A percentile compares a stretch with the other conserved stretches of the same genome.
phyloP scores from a whole-genome alignment of 2,329 filamentous ascomycete species.

The Bipolaris sorokiniana region DNA sequence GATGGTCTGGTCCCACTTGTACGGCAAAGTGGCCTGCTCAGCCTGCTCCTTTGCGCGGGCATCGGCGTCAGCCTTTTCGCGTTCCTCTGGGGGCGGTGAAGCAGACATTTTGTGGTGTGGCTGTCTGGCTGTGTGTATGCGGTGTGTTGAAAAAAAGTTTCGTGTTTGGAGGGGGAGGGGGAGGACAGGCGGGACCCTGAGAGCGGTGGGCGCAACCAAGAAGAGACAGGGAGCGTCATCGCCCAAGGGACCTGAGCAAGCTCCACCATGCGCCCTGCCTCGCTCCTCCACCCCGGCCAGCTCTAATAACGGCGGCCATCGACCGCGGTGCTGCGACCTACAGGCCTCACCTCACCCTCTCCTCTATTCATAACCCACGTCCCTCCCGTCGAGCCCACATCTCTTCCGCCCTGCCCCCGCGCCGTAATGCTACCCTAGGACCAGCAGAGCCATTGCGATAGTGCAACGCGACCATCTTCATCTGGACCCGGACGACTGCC shows the following conservation, averaged over 20 bases:
- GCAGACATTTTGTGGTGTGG: conserved; percentile 37
- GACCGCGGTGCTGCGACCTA: conserved; percentile 20
- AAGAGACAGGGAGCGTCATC: conserved; percentile 23
- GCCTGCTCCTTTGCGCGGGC: conserved; percentile 74
- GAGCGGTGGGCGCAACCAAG: conserved; percentile 10
- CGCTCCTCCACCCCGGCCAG: conserved; percentile 21
- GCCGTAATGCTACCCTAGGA: conserved; percentile 42
- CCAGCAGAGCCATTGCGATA: conserved; percentile 23
- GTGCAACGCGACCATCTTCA: not conserved
- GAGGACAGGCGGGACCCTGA: conserved; percentile 14
- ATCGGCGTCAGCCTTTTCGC: conserved; percentile 62
- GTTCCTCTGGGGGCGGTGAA: conserved; percentile 61
- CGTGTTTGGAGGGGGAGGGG: conserved; percentile 16
- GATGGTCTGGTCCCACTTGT: conserved; percentile 97
- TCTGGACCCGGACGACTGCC: conserved; percentile 5
- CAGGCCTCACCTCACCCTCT: conserved; percentile 8
- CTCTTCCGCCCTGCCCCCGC: conserved; percentile 25
- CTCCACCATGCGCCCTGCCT: conserved; percentile 27
- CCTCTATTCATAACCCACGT: conserved; percentile 24
- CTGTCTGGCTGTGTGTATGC: conserved; percentile 4
- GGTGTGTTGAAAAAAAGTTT: conserved; percentile 12
- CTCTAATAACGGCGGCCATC: conserved; percentile 26
- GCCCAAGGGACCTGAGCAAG: conserved; percentile 14
- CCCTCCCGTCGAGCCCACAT: conserved; percentile 24
- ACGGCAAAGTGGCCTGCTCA: conserved; percentile 90